Evolutionary conservation across 176 grass and related monocot genomes (phyloP).

Genomic region (Oryza longistaminata): DNA sequence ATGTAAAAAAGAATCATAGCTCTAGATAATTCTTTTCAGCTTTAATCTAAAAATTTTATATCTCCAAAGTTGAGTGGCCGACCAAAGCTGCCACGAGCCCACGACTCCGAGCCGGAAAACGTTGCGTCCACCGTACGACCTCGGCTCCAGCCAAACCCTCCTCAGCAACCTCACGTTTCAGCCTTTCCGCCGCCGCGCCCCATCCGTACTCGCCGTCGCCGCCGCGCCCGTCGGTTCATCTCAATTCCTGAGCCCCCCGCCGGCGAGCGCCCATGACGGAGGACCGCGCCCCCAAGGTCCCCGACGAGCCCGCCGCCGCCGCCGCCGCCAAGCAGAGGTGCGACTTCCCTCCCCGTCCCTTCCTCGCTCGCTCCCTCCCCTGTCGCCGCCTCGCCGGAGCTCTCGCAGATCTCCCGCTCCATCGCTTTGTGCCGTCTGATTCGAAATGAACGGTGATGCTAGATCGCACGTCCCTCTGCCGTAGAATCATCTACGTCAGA

Average conservation of each 20-base stretch:
- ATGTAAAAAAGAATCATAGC: too few species aligned
- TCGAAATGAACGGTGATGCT: too few species aligned
- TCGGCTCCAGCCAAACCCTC: not conserved
- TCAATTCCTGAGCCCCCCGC: not conserved
- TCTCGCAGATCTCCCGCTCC: not conserved
- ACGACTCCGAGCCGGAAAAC: not conserved
- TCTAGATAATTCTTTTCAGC: too few species aligned
- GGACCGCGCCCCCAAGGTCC: constrained; percentile 35
- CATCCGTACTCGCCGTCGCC: not conserved
- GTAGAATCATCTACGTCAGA: too few species aligned
- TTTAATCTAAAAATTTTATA: too few species aligned
- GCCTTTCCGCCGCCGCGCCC: too few species aligned
- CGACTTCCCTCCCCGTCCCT: not conserved
- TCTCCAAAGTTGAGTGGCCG: too few species aligned
- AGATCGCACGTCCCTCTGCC: too few species aligned
- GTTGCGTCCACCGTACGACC: not conserved
- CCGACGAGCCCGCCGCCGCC: constrained; percentile 32
- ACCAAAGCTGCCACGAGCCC: too few species aligned
- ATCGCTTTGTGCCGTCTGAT: too few species aligned
- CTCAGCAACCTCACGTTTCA: not conserved
- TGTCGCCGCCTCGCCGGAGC: not conserved
- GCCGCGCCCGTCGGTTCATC: not conserved
- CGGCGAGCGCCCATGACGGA: constrained; percentile 49
- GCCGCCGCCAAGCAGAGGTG: constrained; percentile 49
- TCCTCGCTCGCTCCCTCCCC: not conserved